Base-by-base conservation (phyloP, 148 eudicot genomes). In the Amaranthus hypochondriacus region DNA sequence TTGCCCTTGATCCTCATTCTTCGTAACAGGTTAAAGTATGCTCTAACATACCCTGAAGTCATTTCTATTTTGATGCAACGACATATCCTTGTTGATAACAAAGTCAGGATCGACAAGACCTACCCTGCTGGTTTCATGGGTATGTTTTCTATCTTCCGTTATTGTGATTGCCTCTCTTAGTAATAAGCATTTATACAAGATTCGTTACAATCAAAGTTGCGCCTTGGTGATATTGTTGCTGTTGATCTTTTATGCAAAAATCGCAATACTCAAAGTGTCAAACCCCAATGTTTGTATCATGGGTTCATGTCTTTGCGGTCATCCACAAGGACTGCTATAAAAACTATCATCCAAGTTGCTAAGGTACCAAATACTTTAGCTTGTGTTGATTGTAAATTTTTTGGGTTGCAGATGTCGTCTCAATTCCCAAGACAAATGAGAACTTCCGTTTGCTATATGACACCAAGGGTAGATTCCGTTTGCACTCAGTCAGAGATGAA, bases 101-200 rank as follows among this genome's bases (percentile, higher is more conserved):
- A 87, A 77, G 85, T 86, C 62, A 77, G 81, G 71, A 78, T 76
- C 2, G 81, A 78, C 70, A 78, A 78, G 76, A 78, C 76, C 13
- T 78, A 73, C 68, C 90, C 90, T 52, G 73, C 90, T 67, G 87
- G 90, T 46, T 87, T 87, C 80, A 84, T 84, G 86, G 90, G 89
- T 84, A 82, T 69, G 85, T 55, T 11, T 9, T 43, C 57, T 60
- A 69, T 8, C 53, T 49, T 54, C 11, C 5, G 28, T 39, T 58
- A 54, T 14, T 9, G 13, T 9, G 10, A 6, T 54, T 54, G 14
- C 0, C 21, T n/a, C 15, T 57, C 39, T 3, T 57, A 13, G 21
- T 57, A 3, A 18, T 57, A 57, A 14, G 21, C 21, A 14, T 57
- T n/a, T 28, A 28, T 28, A 28, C 39, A 28, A 28, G 39, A 28